These are phyloP conservation scores for Lasiosphaeris hirsuta DNA, from an alignment of 495 filamentous ascomycete genomes.

Conservation along the genomic window DNA sequence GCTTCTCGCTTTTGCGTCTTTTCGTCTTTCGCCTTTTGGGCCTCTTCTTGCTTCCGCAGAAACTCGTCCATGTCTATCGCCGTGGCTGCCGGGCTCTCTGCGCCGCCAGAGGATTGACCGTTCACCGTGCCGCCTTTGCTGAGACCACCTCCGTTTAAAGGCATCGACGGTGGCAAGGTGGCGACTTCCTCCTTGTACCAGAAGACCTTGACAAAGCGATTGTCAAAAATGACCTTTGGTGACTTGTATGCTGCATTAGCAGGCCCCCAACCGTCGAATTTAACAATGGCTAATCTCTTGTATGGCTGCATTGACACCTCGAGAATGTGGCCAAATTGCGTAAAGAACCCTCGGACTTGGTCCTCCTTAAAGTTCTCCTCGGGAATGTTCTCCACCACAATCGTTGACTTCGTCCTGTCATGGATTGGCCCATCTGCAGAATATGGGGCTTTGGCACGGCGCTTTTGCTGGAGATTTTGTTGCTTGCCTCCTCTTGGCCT, in stretches of 20 bases:
- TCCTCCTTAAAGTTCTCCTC: conserved; percentile 78
- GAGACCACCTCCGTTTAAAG: conserved; percentile 20
- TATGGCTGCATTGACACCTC: conserved; percentile 73
- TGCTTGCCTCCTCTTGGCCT: conserved; percentile 18
- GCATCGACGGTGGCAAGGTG: conserved; percentile 16
- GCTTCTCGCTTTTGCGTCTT: conserved; percentile 71
- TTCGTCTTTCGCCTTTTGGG: conserved; percentile 75
- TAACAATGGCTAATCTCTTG: conserved; percentile 77
- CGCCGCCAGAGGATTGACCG: conserved; percentile 17
- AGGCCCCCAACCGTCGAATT: conserved; percentile 66
- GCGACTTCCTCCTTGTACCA: conserved; percentile 71
- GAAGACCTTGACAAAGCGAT: conserved; percentile 96
- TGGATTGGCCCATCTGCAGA: conserved; percentile 70
- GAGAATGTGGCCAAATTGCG: conserved; percentile 72
- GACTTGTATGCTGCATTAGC: conserved; percentile 84
- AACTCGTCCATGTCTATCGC: conserved; percentile 79
- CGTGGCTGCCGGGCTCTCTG: conserved; percentile 32
- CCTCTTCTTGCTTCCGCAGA: conserved; percentile 68
- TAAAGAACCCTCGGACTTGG: conserved; percentile 75
- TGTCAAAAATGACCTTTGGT: conserved; percentile 94
- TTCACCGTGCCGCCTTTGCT: conserved; percentile 20
- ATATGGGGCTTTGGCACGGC: conserved; percentile 54
- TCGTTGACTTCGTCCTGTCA: conserved; percentile 70
- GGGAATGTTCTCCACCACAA: conserved; percentile 92
- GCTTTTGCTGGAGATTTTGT: conserved; percentile 27